phyloP scores from a whole-genome alignment of 176 grass and related monocot species.

The Juncus inflexus region DNA sequence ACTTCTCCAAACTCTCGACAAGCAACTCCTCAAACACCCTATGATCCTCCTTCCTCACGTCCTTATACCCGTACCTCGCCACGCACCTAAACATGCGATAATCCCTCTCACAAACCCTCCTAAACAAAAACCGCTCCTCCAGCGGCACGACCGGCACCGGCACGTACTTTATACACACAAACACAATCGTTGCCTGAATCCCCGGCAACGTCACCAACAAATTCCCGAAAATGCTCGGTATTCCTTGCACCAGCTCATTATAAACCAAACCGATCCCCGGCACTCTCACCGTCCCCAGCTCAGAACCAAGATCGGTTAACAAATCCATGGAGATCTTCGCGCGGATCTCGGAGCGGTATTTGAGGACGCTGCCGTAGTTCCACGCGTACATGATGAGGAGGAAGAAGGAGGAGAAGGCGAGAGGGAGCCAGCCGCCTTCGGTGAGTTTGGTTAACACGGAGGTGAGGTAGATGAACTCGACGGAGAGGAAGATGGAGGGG shows the following conservation, averaged over 20 bases:
- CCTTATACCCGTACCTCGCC: constrained; percentile 94
- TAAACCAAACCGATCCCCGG: constrained; percentile 95
- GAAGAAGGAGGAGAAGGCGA: constrained; percentile 77
- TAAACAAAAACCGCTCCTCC: constrained; percentile 92
- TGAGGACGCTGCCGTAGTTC: constrained; percentile 95
- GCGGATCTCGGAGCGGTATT: constrained; percentile 95
- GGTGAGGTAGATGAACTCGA: constrained; percentile 75
- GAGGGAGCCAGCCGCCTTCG: constrained; percentile 89
- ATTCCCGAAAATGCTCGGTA: constrained; percentile 86
- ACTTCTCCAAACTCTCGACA: constrained; percentile 75
- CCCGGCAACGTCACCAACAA: constrained; percentile 76
- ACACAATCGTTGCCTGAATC: constrained; percentile 84
- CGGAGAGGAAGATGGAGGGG: constrained; percentile 57
- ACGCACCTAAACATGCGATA: constrained; percentile 91
- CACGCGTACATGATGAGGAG: constrained; percentile 91
- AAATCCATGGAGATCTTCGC: constrained; percentile 89
- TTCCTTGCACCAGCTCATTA: constrained; percentile 94
- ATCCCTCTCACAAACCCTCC: constrained; percentile 78
- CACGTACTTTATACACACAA: constrained; percentile 93
- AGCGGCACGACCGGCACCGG: constrained; percentile 64
- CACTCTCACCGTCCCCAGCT: constrained; percentile 77
- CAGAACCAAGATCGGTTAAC: constrained; percentile 64
- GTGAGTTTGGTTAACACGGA: constrained; percentile 83
- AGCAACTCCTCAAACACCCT: constrained; percentile 66
- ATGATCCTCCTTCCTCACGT: constrained; percentile 87